Evolutionary conservation across 2,329 filamentous ascomycete genomes (phyloP), one percentile per base, ranked within the genome.

Genomic region (Calonectria pseudoreteaudii): DNA sequence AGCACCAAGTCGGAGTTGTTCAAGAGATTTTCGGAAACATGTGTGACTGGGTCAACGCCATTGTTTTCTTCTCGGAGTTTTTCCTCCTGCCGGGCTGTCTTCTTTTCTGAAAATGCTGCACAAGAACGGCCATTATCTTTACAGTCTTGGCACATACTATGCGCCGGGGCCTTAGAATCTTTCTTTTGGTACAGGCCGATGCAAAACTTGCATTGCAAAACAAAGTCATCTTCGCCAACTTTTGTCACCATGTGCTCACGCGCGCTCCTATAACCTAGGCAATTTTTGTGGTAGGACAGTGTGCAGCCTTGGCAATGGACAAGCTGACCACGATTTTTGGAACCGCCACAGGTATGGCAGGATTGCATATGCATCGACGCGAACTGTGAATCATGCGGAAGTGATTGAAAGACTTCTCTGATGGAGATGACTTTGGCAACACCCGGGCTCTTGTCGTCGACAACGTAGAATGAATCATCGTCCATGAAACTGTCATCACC

Each of bases 201-300:
- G 82, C 97, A 99, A 71, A 93, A 94, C 77, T 92, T 93, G 85
- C 97, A 99, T 82, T 99, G 97, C 49, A 99, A 86, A 20, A 99
- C 93, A 79, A 98, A 98, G 47, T 93, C 85, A 2, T 93, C 91
- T 1, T 93, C 87, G 2, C 88, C 92, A 67, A 98, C 85, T 83
- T 98, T 99, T 30, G 95, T 98, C 13, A 95, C 95, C 44, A 97
- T 86, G 82, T 98, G 97, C n/a, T 98, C 95, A 74, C 97, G 90
- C 16, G 83, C 87, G 66, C 90, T 90, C 65, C 97, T 91, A 64
- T 89, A 87, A 1, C 96, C 95, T 34, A 99, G 88, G 81, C 97
- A 99, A 50, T 86, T 86, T 83, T 94, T 95, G 84, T 99, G 97
- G 78, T 95, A 98, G 0, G 94, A 90, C 62, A 93, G 88, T 2